Conservation (phyloP, 148 eudicot species). For the Chenopodium formosanum region DNA sequence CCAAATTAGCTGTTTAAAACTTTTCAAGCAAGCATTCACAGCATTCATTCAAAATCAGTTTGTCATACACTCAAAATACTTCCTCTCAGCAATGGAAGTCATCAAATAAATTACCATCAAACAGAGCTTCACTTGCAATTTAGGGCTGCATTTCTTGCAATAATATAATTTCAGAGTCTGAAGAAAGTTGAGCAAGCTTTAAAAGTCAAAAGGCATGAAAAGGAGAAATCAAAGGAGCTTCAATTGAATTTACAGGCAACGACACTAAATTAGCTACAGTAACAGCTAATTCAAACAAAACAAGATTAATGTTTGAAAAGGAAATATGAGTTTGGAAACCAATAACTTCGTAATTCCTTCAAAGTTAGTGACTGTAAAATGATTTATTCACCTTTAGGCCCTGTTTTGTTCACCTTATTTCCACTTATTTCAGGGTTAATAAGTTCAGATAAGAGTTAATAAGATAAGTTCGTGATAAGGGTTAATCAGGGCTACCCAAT, state of each 20-base stretch:
- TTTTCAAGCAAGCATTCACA: not conserved
- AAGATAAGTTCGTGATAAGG: too few species aligned
- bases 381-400: not conserved
- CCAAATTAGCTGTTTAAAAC: not conserved
- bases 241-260: constrained; percentile 1
- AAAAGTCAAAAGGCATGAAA: not conserved
- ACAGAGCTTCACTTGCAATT: not conserved
- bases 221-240: not conserved
- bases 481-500: too few species aligned
- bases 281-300: not conserved
- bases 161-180: not conserved
- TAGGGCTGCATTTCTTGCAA: not conserved
- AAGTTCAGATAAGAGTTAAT: too few species aligned
- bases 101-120: not conserved
- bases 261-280: not conserved
- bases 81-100: not conserved
- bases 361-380: not conserved
- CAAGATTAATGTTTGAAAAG: not conserved
- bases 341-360: not conserved
- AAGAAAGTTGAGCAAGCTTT: not conserved
- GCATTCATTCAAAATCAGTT: not conserved
- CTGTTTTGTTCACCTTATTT: too few species aligned
- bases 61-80: not conserved
- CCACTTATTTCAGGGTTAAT: too few species aligned
- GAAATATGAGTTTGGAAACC: not conserved